Evolutionary conservation across 371 early-diverging fungal genomes (phyloP).

Genomic region (Zopfochytrium polystomum): DNA sequence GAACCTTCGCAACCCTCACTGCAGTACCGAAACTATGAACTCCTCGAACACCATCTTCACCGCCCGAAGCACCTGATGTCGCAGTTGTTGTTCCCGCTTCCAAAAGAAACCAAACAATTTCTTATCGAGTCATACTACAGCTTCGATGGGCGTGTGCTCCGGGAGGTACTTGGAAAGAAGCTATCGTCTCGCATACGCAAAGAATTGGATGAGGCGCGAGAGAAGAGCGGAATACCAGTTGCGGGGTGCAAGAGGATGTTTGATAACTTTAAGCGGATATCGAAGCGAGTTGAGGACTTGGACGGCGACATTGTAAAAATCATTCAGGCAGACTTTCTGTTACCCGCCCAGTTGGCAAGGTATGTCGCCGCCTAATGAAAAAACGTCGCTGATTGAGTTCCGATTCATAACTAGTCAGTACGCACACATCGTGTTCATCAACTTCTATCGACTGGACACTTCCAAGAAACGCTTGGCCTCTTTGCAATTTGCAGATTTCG

Average conservation of each 20-base stretch:
- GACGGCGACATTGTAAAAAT: constrained; percentile 47
- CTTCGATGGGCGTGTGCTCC: constrained; percentile 54
- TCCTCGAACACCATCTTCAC: constrained; percentile 39
- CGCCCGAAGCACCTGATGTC: constrained; percentile 32
- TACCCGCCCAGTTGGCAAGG: constrained; percentile 50
- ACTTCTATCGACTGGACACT: constrained; percentile 58
- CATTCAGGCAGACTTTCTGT: constrained; percentile 49
- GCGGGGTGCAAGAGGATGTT: constrained; percentile 61
- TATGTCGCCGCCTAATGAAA: constrained; percentile 5
- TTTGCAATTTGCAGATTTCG: constrained; percentile 53
- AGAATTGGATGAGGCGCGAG: constrained; percentile 48
- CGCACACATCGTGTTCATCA: constrained; percentile 58
- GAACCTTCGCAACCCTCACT: background rate
- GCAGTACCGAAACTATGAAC: constrained; percentile 43
- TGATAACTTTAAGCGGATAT: constrained; percentile 63
- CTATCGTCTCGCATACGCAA: constrained; percentile 38
- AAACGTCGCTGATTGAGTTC: background rate
- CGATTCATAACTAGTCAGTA: constrained; percentile 37
- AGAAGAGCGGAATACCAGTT: constrained; percentile 45
- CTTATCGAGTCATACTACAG: constrained; percentile 59
- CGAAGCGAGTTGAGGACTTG: constrained; percentile 57
- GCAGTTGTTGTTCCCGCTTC: constrained; percentile 48
- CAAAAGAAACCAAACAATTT: constrained; percentile 30
- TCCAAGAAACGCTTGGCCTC: constrained; percentile 54
- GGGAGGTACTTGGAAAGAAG: constrained; percentile 49